Evolutionary conservation across 495 filamentous ascomycete species (phyloP).

Genomic region (Barbatosphaeria neglecta): DNA sequence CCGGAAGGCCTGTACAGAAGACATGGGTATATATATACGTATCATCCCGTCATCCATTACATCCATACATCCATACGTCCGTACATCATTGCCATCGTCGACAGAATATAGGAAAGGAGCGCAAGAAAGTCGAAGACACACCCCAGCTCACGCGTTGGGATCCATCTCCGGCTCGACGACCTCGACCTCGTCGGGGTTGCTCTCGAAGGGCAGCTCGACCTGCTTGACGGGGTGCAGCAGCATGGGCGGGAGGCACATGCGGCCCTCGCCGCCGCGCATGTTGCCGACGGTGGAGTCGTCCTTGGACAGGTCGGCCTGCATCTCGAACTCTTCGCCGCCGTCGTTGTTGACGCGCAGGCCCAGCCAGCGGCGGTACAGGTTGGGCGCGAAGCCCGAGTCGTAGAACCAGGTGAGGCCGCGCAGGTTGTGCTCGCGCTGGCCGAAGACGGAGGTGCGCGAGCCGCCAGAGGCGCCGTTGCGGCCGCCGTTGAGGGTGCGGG

Average conservation of each 20-base stretch:
- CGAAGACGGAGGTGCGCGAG: conserved; percentile 62
- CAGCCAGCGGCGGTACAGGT: conserved; percentile 79
- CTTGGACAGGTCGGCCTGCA: conserved; percentile 41
- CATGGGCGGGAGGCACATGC: conserved; percentile 91
- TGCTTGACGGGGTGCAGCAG: conserved; percentile 84
- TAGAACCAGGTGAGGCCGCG: conserved; percentile 88
- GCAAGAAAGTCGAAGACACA: no score
- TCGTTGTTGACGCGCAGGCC: conserved; percentile 75
- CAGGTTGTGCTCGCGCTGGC: conserved; percentile 85
- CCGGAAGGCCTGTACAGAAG: no score
- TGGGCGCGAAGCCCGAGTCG: conserved; percentile 71
- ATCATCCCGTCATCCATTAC: not conserved
- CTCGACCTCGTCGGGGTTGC: conserved; percentile 17
- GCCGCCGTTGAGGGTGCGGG: conserved; percentile 74
- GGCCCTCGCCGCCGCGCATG: conserved; percentile 52
- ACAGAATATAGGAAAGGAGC: no score
- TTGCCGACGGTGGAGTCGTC: conserved; percentile 30
- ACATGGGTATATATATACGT: no score
- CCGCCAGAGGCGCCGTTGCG: conserved; percentile 67
- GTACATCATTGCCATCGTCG: no score
- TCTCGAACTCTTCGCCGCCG: conserved; percentile 73
- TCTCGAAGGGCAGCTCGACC: conserved; percentile 64
- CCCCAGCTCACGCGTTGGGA: conserved; percentile 16
- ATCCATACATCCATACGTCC: not conserved
- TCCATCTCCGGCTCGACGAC: conserved; percentile 22